phyloP scores from a whole-genome alignment of 2,329 filamentous ascomycete genomes.

The Nemania sp. region DNA sequence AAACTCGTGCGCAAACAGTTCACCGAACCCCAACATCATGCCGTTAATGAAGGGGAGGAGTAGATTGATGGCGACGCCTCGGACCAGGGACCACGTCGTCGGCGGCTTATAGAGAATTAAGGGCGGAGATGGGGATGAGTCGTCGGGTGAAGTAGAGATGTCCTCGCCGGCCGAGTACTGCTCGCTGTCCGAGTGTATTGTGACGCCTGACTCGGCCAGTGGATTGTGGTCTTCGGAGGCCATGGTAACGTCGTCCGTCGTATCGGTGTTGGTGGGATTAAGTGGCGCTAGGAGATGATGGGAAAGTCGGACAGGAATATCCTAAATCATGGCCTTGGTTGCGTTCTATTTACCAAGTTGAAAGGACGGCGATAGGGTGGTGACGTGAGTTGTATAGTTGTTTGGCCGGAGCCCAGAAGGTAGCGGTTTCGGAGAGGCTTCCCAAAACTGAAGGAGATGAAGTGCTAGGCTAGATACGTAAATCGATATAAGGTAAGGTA shows the following conservation, averaged over 20 bases:
- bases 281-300: not conserved
- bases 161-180: conserved; percentile 78
- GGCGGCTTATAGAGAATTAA: conserved; percentile 91
- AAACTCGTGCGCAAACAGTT: conserved; percentile 95
- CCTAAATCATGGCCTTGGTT: conserved; percentile 14
- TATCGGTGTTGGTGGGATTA: not conserved
- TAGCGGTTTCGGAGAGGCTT: conserved; percentile 33
- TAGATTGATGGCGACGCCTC: conserved; percentile 95
- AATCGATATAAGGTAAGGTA: not conserved
- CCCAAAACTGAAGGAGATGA: conserved; percentile 1
- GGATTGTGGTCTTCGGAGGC: conserved; percentile 64
- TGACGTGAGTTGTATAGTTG: conserved; percentile 1
- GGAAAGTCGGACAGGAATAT: not conserved
- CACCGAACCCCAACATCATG: conserved; percentile 97
- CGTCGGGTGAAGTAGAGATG: conserved; percentile 69
- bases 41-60: conserved; percentile 95
- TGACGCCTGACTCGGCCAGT: conserved; percentile 79
- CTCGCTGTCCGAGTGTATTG: conserved; percentile 85
- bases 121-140: conserved; percentile 72
- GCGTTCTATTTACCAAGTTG: not conserved
- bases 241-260: conserved; percentile 57
- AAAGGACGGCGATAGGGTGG: not conserved
- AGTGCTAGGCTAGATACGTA: not conserved
- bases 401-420: not conserved
- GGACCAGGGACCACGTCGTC: conserved; percentile 84